phyloP scores from a whole-genome alignment of 1,284 basidiomycete species.

The Somion occarium region DNA sequence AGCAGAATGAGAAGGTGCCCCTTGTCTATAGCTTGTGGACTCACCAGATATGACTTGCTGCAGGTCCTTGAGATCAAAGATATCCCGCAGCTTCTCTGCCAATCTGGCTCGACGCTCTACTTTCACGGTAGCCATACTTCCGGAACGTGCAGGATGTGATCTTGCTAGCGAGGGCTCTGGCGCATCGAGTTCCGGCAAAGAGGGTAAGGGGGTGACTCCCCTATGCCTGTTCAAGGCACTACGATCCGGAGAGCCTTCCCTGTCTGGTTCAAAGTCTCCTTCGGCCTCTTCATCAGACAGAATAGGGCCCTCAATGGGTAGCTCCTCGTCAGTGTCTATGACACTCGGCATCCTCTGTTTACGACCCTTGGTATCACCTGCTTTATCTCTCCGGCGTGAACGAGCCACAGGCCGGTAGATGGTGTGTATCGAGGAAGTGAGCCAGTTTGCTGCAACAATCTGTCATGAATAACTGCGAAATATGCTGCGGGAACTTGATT shows the following conservation, averaged over 20 bases:
- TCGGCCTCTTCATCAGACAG: constrained; percentile 54
- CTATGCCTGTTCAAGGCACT: constrained; percentile 1
- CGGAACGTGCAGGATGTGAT: constrained; percentile 35
- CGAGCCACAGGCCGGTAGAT: constrained; percentile 79
- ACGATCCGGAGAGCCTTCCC: not conserved
- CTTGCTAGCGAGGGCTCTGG: constrained; percentile 3
- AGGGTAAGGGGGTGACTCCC: constrained; percentile 5
- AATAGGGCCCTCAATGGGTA: constrained; percentile 25
- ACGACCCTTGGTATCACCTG: constrained; percentile 14
- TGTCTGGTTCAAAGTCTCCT: constrained; percentile 44
- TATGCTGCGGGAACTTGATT: not conserved
- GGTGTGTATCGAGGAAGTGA: constrained; percentile 81
- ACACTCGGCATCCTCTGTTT: constrained; percentile 17
- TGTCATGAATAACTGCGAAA: constrained; percentile 1
- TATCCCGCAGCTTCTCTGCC: constrained; percentile 79
- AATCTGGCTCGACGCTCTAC: constrained; percentile 66
- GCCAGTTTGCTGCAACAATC: constrained; percentile 27
- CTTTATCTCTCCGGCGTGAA: constrained; percentile 41
- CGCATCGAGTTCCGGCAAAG: constrained; percentile 13
- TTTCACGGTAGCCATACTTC: constrained; percentile 68
- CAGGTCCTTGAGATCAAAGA: constrained; percentile 77
- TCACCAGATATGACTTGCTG: constrained; percentile 80
- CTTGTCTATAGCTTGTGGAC: too few relatives aligned
- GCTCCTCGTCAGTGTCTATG: constrained; percentile 25
- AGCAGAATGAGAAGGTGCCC: too few relatives aligned